Evolutionary conservation across 2,329 filamentous ascomycete species (phyloP), one percentile per base, ranked within the genome.

Genomic region (Diaporthe citri): DNA sequence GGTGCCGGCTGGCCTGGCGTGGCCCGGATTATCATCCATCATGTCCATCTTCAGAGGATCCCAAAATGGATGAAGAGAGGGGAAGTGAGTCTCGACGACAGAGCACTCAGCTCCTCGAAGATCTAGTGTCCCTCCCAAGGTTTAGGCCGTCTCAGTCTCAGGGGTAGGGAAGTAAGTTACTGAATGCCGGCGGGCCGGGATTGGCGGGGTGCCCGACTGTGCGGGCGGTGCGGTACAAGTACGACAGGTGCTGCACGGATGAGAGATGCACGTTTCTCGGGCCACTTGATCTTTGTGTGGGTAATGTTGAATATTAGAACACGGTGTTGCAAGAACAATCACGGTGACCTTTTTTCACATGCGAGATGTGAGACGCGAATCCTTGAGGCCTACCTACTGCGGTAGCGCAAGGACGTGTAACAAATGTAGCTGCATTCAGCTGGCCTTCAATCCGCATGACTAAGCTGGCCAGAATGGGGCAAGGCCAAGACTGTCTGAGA

Each of bases 301-400:
- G 25, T 28, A 15, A 4, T 25, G 25, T 55, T 55, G 3, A 13
- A 52, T 12, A 15, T 3, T 52, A 0, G 22, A 25, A n/a, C 6
- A 25, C 22, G 79, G 62, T 5, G 25, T 46, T 64, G 59, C 39
- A 46, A 13, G n/a, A 13, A 34, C 20, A 8, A 46, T 34, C 9
- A n/a, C 4, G 10, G 25, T 5, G 25, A 25, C 25, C 13, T 55
- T 31, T 31, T 31, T 39, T 5, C 2, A 39, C 28, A 36, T 22
- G 64, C n/a, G 34, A 69, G 48, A 41, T 28, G 62, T 20, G 9
- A 46, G 60, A 25, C 28, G 28, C 8, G 28, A 51, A 51, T 51
- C 28, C 7, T 36, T 17, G 22, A 28, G 22, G 28, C 22, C 20
- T 20, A 34, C 31, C 6, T 34, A 39, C 36, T 39, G 5, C 12